Evolutionary conservation across 768 basidiomycete genomes (phyloP).

Genomic region (Calocybe cyanea): DNA sequence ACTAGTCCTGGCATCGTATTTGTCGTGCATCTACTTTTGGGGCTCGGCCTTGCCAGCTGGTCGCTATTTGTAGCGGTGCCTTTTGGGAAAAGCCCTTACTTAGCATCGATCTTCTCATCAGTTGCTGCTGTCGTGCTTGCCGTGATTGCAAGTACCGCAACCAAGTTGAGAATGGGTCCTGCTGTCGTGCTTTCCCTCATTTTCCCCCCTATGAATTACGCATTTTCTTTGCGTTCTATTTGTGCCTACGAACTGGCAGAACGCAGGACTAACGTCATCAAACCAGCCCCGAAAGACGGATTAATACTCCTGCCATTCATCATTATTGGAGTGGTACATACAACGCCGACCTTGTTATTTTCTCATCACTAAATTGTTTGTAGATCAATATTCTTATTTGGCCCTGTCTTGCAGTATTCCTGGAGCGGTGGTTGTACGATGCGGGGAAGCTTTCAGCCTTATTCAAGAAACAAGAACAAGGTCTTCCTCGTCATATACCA

Average conservation of each 20-base stretch:
- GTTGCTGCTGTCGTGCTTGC: conserved; percentile 47
- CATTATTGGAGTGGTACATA: conserved; percentile 47
- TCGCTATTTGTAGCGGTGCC: conserved; percentile 52
- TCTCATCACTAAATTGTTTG: neutral
- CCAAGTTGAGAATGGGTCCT: conserved; percentile 29
- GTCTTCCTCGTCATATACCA: conserved; percentile 14
- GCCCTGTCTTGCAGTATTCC: conserved; percentile 47
- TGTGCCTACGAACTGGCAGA: conserved; percentile 50
- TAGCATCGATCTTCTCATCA: conserved; percentile 48
- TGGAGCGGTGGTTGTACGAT: conserved; percentile 53
- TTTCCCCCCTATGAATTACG: conserved; percentile 59
- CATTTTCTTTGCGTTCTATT: conserved; percentile 52
- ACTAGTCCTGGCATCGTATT: conserved; percentile 50
- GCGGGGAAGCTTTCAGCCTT: conserved; percentile 27
- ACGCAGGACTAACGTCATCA: conserved; percentile 37
- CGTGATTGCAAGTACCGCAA: conserved; percentile 49
- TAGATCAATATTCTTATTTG: conserved; percentile 58
- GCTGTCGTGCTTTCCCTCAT: conserved; percentile 51
- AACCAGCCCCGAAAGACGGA: conserved; percentile 43
- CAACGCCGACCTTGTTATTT: neutral
- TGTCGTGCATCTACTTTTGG: conserved; percentile 49
- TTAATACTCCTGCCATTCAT: conserved; percentile 45
- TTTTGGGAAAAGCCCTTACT: conserved; percentile 55
- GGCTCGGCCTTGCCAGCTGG: conserved; percentile 53
- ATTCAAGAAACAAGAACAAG: conserved; percentile 1